Base-by-base conservation (phyloP, 371 early-diverging fungal species). In the Cladochytrium tenue region DNA sequence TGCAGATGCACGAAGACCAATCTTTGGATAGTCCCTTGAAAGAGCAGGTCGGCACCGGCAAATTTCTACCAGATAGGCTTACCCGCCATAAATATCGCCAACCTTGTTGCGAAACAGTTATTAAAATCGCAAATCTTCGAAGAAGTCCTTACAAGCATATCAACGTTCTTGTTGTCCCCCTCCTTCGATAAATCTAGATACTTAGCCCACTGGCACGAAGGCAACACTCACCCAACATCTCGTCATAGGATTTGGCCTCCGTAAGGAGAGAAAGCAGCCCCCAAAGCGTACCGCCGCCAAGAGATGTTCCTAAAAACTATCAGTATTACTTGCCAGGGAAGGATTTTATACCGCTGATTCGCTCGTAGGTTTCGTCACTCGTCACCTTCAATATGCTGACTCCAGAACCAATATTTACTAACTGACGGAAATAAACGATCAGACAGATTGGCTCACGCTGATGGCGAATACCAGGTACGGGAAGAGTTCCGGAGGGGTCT, bases 201-300 rank as follows among this genome's bases (percentile, higher is more conserved):
- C n/a, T n/a, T n/a, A n/a, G n/a, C n/a, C n/a, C n/a, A n/a, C n/a
- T n/a, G n/a, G n/a, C n/a, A n/a, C n/a, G n/a, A n/a, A n/a, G n/a
- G n/a, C n/a, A n/a, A n/a, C 62, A 68, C 68, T 94, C 62, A 97
- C 83, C 93, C 64, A 97, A 83, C 94, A 97, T 96, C 76, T 96
- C 95, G 85, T 97, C 97, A 71, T 95, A 97, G 25, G 90, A 88
- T 25, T 65, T 69, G 26, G 80, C 85, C 23, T 72, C 88, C 20
- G 95, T 95, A 66, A 97, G 78, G 59, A 95, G 71, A 2, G 93
- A 88, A 60, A 95, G 75, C 30, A 97, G 78, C 1, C 98, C 98
- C 96, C 96, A 96, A 26, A 96, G 81, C n/a, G 98, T 97, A 60
- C 96, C 98, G 53, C 98, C 98, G 53, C 98, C 98, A 62, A 97